Conservation (phyloP, 148 eudicot species). For the Vaccinium darrowii region DNA sequence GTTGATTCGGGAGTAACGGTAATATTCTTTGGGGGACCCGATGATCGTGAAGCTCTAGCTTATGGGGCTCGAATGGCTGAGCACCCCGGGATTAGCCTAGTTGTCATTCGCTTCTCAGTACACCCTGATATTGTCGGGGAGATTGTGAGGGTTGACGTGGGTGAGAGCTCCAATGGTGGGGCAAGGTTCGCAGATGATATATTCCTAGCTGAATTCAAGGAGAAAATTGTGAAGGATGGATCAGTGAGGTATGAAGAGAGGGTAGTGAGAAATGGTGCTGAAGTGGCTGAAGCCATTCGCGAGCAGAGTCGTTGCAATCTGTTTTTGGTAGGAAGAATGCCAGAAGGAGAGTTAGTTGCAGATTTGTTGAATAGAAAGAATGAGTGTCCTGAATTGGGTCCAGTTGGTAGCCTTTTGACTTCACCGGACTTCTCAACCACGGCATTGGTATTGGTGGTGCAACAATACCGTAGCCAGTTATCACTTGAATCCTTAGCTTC, state of each 20-base stretch:
- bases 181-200: constrained; percentile 34
- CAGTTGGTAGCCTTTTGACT: constrained; percentile 32
- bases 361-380: constrained; percentile 23
- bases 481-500: constrained; percentile 22
- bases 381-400: constrained; percentile 63
- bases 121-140: constrained; percentile 29
- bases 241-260: constrained; percentile 54
- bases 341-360: constrained; percentile 47
- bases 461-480: constrained; percentile 35
- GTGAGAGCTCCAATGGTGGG: not conserved
- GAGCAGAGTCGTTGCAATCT: constrained; percentile 43
- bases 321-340: constrained; percentile 59
- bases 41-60: constrained; percentile 79
- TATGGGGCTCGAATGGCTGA: constrained; percentile 70
- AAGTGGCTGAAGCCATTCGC: constrained; percentile 28
- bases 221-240: constrained; percentile 23
- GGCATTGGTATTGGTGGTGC: constrained; percentile 71
- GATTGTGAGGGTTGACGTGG: constrained; percentile 31
- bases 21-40: constrained; percentile 76
- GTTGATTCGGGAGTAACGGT: constrained; percentile 42
- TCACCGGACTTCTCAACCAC: constrained; percentile 37
- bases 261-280: constrained; percentile 31
- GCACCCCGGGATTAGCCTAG: constrained; percentile 67
- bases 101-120: constrained; percentile 39
- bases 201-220: constrained; percentile 26